A percentile compares a stretch with the other conserved stretches of the same genome.
Conservation (phyloP, 768 basidiomycete genomes). For the Phanerochaete carnosa region DNA sequence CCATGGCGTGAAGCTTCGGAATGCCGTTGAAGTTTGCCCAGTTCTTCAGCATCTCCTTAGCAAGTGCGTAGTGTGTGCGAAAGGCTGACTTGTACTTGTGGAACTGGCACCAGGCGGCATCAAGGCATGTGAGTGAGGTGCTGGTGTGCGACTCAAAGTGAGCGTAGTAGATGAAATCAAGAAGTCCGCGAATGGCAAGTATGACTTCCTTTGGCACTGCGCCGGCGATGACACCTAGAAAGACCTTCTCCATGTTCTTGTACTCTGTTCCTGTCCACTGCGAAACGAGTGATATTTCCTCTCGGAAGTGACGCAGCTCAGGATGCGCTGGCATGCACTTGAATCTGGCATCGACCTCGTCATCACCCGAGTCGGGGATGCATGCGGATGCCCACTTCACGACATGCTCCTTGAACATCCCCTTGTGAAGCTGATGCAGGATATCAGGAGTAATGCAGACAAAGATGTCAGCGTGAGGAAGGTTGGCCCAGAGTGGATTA, state of each 20-base stretch:
- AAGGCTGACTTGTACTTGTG: constrained; percentile 27
- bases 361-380: constrained; percentile 2
- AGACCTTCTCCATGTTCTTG: constrained; percentile 30
- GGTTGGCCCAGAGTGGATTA: constrained; percentile 25
- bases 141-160: constrained; percentile 23
- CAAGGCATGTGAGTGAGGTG: constrained; percentile 14
- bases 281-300: constrained; percentile 36
- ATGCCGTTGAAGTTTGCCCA: constrained; percentile 25
- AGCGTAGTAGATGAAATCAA: constrained; percentile 28
- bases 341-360: constrained; percentile 37
- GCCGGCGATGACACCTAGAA: constrained; percentile 25
- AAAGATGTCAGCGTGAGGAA: constrained; percentile 41
- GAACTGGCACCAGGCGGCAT: constrained; percentile 17
- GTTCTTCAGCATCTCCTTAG: neutral
- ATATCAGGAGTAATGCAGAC: constrained; percentile 35
- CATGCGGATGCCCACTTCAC: constrained; percentile 23
- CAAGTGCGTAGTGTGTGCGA: constrained; percentile 15
- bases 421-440: constrained; percentile 48
- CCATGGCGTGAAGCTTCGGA: constrained; percentile 24
- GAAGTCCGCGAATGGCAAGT: constrained; percentile 19
- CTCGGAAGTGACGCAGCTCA: constrained; percentile 37
- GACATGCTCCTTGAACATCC: constrained; percentile 43
- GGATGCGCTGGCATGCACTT: constrained; percentile 27
- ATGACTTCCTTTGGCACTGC: constrained; percentile 18
- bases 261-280: constrained; percentile 45